phyloP scores from a whole-genome alignment of 305 asterid species.

The Solanum hybrid region DNA sequence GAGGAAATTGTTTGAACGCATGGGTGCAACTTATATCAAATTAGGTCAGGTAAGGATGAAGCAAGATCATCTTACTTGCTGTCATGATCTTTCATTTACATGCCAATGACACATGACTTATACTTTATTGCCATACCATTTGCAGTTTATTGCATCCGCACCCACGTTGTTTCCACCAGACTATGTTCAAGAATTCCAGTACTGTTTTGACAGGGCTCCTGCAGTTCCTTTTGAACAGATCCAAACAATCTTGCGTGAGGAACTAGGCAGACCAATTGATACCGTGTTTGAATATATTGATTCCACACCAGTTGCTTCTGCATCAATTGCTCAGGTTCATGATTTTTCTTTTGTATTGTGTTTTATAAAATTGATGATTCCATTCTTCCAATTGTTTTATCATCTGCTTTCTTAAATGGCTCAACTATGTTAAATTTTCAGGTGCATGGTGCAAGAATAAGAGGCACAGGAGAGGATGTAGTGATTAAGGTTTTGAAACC shows the following conservation, averaged over 20 bases:
- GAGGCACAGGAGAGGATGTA: conserved; percentile 74
- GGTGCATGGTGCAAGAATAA: conserved; percentile 96
- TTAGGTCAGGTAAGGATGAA: conserved; percentile 70
- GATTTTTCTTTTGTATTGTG: no score
- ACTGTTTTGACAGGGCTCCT: conserved; percentile 91
- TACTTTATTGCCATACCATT: conserved; percentile 12
- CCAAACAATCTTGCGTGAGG: conserved; percentile 63
- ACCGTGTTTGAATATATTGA: conserved; percentile 75
- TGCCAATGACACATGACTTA: not conserved
- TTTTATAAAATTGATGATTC: conserved; percentile 2
- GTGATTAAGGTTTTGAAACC: conserved; percentile 96
- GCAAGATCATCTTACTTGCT: not conserved
- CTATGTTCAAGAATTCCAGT: conserved; percentile 90
- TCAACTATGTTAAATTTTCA: conserved; percentile 26
- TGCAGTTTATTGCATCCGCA: conserved; percentile 93
- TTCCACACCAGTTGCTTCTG: conserved; percentile 91
- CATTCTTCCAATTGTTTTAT: not conserved
- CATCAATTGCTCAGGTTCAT: conserved; percentile 91
- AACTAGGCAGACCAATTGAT: conserved; percentile 77
- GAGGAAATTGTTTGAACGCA: conserved; percentile 84
- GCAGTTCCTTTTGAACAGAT: conserved; percentile 73
- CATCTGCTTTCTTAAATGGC: not conserved
- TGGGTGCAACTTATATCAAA: conserved; percentile 96
- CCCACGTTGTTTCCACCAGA: conserved; percentile 94
- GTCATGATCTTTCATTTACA: not conserved